A percentile compares a stretch with the other conserved stretches of the same genome.
phyloP scores from a whole-genome alignment of 495 filamentous ascomycete species.

The Penicillium psychrofluorescens region DNA sequence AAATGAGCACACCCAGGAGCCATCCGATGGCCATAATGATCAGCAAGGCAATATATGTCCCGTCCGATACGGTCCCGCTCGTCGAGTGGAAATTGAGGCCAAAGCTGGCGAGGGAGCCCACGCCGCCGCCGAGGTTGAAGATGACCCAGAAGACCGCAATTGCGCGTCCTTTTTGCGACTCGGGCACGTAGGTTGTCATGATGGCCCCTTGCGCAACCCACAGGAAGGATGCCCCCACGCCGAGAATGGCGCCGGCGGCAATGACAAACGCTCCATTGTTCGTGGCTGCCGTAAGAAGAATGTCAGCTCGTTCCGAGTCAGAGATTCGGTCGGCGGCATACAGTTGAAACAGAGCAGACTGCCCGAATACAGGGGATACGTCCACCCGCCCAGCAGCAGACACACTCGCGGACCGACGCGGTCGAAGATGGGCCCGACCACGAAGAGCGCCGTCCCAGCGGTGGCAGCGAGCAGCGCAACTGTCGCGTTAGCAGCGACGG shows the following conservation, averaged over 20 bases:
- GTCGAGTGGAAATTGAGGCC: conserved; percentile 40
- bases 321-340: conserved; percentile 1
- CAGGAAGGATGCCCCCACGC: conserved; percentile 42
- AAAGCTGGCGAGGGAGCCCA: conserved; percentile 43
- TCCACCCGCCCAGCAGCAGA: conserved; percentile 36
- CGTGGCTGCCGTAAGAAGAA: conserved; percentile 40
- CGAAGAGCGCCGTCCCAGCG: conserved; percentile 33
- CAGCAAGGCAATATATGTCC: conserved; percentile 44
- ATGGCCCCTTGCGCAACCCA: conserved; percentile 52
- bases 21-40: conserved; percentile 41
- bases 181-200: conserved; percentile 47
- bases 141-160: conserved; percentile 50
- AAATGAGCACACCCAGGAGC: conserved; percentile 46
- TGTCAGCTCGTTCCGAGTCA: not conserved
- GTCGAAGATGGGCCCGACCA: conserved; percentile 36
- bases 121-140: conserved; percentile 45
- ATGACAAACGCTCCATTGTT: conserved; percentile 70
- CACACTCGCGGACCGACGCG: conserved; percentile 33
- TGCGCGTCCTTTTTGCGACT: conserved; percentile 41
- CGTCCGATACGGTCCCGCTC: conserved; percentile 36
- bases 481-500: conserved; percentile 34
- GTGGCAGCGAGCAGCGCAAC: conserved; percentile 33
- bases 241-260: conserved; percentile 49
- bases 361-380: conserved; percentile 35
- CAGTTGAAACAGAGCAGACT: conserved; percentile 34